phyloP scores from a whole-genome alignment of 2,329 filamentous ascomycete genomes.

The Ceratocystis colombiana region DNA sequence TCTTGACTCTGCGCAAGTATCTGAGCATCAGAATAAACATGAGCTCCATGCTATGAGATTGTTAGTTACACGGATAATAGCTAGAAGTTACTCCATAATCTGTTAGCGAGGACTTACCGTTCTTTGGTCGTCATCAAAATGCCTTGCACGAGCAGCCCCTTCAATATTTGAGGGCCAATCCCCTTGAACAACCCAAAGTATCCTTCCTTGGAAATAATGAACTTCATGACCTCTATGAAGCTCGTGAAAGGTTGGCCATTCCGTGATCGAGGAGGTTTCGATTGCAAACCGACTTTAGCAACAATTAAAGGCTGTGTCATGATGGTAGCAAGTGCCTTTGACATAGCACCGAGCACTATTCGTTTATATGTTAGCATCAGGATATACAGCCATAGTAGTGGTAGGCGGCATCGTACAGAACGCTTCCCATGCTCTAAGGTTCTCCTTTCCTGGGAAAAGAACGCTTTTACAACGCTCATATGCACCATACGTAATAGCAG shows the following conservation, averaged over 20 bases:
- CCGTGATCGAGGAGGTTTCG: conserved; percentile 72
- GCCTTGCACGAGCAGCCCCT: conserved; percentile 87
- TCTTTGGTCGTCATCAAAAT: conserved; percentile 99
- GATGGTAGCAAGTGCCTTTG: conserved; percentile 84
- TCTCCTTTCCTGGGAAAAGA: conserved; percentile 67
- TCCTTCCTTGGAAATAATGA: conserved; percentile 85
- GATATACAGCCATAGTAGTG: neutral
- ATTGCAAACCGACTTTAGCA: conserved; percentile 93
- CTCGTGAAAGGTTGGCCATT: conserved; percentile 87
- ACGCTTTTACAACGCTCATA: conserved; percentile 78
- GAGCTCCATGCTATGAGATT: conserved; percentile 60
- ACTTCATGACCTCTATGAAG: conserved; percentile 89
- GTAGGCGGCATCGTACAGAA: conserved; percentile 55
- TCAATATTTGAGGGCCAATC: conserved; percentile 84
- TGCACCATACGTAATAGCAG: conserved; percentile 92
- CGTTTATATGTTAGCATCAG: neutral
- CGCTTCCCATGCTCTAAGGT: conserved; percentile 72
- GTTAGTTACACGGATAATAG: conserved; percentile 3
- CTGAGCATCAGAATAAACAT: conserved; percentile 77
- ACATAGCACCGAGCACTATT: conserved; percentile 78
- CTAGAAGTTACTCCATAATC: neutral
- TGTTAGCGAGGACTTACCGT: conserved; percentile 46
- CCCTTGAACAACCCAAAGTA: conserved; percentile 83
- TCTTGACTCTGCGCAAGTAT: conserved; percentile 60
- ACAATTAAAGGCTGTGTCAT: conserved; percentile 92